Percentiles rank a stretch among this genome's conserved stretches.
Conservation (phyloP, 2,329 filamentous ascomycete genomes). For the Penicillium sclerotigenum region DNA sequence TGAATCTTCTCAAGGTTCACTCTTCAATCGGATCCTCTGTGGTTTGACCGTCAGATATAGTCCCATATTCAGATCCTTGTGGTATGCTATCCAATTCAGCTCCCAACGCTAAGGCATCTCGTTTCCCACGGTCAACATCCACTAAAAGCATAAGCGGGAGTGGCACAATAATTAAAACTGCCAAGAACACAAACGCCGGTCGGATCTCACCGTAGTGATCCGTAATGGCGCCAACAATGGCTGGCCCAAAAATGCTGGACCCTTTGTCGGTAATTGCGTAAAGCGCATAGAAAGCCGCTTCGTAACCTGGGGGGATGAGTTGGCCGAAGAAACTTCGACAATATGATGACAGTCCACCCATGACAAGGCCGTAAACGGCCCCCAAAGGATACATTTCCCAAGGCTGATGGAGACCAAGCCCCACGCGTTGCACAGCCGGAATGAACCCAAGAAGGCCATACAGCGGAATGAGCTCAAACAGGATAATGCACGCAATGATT, state of each 20-base stretch:
- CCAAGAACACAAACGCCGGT: slow-evolving; percentile 89
- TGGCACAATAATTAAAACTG: slow-evolving; percentile 76
- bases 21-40: background rate
- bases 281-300: slow-evolving; percentile 92
- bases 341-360: slow-evolving; percentile 89
- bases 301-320: slow-evolving; percentile 87
- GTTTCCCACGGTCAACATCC: slow-evolving; percentile 74
- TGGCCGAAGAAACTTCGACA: slow-evolving; percentile 91
- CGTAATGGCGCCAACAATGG: slow-evolving; percentile 89
- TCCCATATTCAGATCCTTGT: slow-evolving; percentile 26
- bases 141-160: slow-evolving; percentile 82
- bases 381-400: slow-evolving; percentile 97
- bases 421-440: slow-evolving; percentile 70
- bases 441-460: slow-evolving; percentile 89
- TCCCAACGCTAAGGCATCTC: slow-evolving; percentile 64
- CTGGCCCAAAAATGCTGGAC: slow-evolving; percentile 86
- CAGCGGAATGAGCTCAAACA: slow-evolving; percentile 89
- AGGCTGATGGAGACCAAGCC: slow-evolving; percentile 82
- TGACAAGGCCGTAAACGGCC: slow-evolving; percentile 85
- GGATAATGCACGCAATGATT: slow-evolving; percentile 81
- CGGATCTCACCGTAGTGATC: slow-evolving; percentile 77
- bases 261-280: slow-evolving; percentile 99
- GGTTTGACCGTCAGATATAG: slow-evolving; percentile 11
- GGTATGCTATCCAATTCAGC: slow-evolving; percentile 44
- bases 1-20: background rate